Conservation (phyloP, 2,329 filamentous ascomycete species). For the Neocatenulostroma microsporum region DNA sequence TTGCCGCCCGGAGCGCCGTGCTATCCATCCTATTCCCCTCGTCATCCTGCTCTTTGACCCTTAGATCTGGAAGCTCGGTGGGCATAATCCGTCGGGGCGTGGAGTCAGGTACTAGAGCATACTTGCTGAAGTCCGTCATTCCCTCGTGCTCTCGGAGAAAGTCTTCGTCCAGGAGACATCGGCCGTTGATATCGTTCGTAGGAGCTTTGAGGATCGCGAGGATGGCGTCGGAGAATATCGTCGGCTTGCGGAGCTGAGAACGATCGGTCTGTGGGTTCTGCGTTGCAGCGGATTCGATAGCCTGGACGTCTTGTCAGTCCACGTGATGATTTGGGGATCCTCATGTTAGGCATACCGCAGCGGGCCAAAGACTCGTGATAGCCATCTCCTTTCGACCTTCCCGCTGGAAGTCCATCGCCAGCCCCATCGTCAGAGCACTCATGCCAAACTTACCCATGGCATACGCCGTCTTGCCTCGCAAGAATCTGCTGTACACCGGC, state of each 20-base stretch:
- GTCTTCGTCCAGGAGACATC: slow-evolving; percentile 70
- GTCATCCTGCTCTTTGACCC: slow-evolving; percentile 70
- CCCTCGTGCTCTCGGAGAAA: slow-evolving; percentile 60
- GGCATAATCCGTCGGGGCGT: slow-evolving; percentile 73
- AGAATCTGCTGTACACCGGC: slow-evolving; percentile 79
- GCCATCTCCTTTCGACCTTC: slow-evolving; percentile 61
- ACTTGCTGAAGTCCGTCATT: slow-evolving; percentile 63
- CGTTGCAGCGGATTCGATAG: slow-evolving; percentile 70
- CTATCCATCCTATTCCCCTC: slow-evolving; percentile 68
- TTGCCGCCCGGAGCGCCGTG: slow-evolving; percentile 25
- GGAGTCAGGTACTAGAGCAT: slow-evolving; percentile 58
- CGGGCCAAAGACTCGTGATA: slow-evolving; percentile 76
- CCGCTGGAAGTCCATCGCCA: slow-evolving; percentile 72
- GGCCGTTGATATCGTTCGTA: slow-evolving; percentile 57
- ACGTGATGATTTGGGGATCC: no score
- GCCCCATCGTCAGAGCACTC: slow-evolving; percentile 70
- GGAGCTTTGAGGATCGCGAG: slow-evolving; percentile 61
- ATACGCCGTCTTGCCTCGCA: slow-evolving; percentile 78
- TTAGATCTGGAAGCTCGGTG: slow-evolving; percentile 56
- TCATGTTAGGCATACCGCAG: slow-evolving; percentile 47
- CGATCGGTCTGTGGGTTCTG: slow-evolving; percentile 33
- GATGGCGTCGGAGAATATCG: slow-evolving; percentile 73
- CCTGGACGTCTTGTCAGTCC: slow-evolving; percentile 26
- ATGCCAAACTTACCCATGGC: slow-evolving; percentile 71
- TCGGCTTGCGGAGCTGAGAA: slow-evolving; percentile 32